Evolutionary conservation across 1,139 yeast species (phyloP), one percentile per base, ranked within the genome.

Genomic region (Kodamaea arcana): DNA sequence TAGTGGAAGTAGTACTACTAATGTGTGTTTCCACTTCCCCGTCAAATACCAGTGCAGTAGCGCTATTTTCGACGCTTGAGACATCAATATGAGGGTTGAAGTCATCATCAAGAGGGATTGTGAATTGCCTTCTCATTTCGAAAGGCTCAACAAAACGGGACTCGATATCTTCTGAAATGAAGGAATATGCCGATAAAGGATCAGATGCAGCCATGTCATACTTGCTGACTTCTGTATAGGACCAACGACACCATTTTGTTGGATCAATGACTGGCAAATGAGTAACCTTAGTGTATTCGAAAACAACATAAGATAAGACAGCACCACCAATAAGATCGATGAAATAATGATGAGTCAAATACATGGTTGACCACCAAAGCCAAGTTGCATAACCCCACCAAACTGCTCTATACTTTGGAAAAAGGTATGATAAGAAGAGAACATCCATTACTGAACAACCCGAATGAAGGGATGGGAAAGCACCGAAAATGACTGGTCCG

Each of bases 301-400:
- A 90, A 29, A 85, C 83, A 11, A 75, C 58, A 44, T 80, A 73
- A 1, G 95, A 78, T 46, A 90, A 65, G 23, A 78, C 74, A 2
- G 96, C 92, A 23, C 97, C 97, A 13, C 92, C 94, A 57, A 85
- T 85, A 41, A 90, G 75, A 57, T 90, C 97, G 44, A 88, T 80
- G 56, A 90, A 90, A 61, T 90, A 90, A 60, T 90, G 97, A 60
- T 90, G 97, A 1, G 97, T 88, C 52, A 90, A 73, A 61, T 90
- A 90, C 97, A 90, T 90, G 14, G 97, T 90, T 33, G 94, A 76
- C 97, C 97, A 90, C 97, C 97, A 90, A 49, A 90, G 74, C 95
- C 95, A 87, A 45, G 80, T 65, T 15, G 87, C 94, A 57, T 90
- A 90, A 20, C 68, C 63, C 56, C 83, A 72, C 69, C 90, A 85